Evolutionary conservation across 2,329 filamentous ascomycete species (phyloP), one percentile per base, ranked within the genome.

Genomic region (Nigrospora sphaerica): DNA sequence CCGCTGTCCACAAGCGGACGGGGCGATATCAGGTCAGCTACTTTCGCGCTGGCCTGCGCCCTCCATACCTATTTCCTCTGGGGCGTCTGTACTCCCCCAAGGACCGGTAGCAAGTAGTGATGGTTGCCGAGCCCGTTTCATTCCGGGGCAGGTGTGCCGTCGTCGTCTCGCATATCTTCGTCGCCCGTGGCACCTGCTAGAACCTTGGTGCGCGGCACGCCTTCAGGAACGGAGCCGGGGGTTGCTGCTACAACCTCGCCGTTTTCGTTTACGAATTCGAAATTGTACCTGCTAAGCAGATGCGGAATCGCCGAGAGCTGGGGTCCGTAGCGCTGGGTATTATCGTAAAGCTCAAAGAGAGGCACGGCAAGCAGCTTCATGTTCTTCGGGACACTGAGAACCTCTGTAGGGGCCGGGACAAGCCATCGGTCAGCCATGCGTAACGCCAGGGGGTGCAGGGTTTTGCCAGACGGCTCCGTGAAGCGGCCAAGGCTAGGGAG

Each of bases 331-430:
- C 93, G 78, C 12, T 85, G 86, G 1, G 89, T 95, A 68, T 98
- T 98, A 61, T 98, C 93, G 73, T 98, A 98, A 35, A 98, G 81
- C 70, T 98, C 93, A 68, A 97, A 97, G 1, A 98, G 77, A 1
- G 93, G 93, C 1, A 98, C 93, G 1, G 93, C 93, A 36, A 98
- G 84, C 19, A 98, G 82, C 66, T 98, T 98, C 93, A 98, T 97
- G 70, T 98, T 98, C 73, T 98, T 98, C 0, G 93, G 93, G 10
- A 98, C 93, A 60, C 88, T 95, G 38, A 98, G 78, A 13, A 97
- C 87, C 72, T 96, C 90, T 95, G 64, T 46, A 38, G 35, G 9
- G 18, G 16, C 17, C 38, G 50, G 58, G 56, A 64, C 55, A 51
- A 42, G 16, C 38, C 38, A 39, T 5, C n/a, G 14, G 35, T 37